Base-by-base conservation (phyloP, 345 rosid genomes). In the Limnanthes douglasii region DNA sequence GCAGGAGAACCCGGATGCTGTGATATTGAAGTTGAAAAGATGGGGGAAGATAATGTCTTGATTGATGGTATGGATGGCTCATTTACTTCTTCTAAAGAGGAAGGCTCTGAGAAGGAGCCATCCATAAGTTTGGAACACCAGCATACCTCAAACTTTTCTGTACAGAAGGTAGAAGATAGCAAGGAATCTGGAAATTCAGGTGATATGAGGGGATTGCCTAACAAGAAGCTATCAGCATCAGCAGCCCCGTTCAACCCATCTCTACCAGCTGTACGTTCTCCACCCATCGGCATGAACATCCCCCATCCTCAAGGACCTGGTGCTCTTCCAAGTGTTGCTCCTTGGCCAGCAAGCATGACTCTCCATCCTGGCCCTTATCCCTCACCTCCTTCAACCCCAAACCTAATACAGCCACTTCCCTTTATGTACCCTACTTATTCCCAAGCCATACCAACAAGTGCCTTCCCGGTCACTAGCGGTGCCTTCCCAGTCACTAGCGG, bases 171-270 rank as follows among this genome's bases (percentile, higher is more conserved):
- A 2, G 77, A 68, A 56, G 93, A 76, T 46, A 38, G 54, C 65
- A 83, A 66, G 69, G 95, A 68, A 40, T 74, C 35, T 42, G 19
- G 53, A 12, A 72, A 53, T 53, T 55, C 65, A 12, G 65, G 62
- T 39, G 83, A 69, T 28, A 38, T 53, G 14, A 60, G 47, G 42
- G 78, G 58, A 40, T 36, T 68, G 39, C 67, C 73, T 28, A 72
- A 65, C 56, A 79, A 64, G 60, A 90, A 80, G 65, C 55, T 90
- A 48, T 90, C 98, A 30, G 98, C 98, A 32, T 90, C 95, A 18
- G 98, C 98, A 37, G 84, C 77, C 45, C 98, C 98, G 32, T 84
- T 83, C 46, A 84, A 72, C 56, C 98, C 97, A 24, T 65, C 86
- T 24, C 56, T 73, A 44, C 53, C 69, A 13, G 45, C 51, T 30